These are phyloP conservation scores for Gossypium herbaceum DNA, from an alignment of 345 rosid genomes.

Conservation along the genomic window DNA sequence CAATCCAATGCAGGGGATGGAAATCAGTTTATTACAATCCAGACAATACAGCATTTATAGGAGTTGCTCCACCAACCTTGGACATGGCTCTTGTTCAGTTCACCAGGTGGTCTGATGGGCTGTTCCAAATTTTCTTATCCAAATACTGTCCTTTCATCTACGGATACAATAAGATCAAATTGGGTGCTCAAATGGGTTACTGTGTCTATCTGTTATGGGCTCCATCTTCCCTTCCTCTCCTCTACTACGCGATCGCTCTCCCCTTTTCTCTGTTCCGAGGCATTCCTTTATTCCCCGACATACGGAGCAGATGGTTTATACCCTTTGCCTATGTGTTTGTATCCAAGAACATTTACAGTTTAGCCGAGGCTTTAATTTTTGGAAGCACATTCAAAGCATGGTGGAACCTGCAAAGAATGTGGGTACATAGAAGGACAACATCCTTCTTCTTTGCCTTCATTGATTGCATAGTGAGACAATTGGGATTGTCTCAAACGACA, in stretches of 20 bases:
- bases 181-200: conserved; percentile 41
- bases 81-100: conserved; percentile 26
- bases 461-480: conserved; percentile 16
- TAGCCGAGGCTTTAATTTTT: conserved; percentile 23
- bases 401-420: conserved; percentile 43
- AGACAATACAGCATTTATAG: conserved; percentile 24
- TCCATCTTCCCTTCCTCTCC: conserved; percentile 12
- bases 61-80: conserved; percentile 40
- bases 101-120: conserved; percentile 43
- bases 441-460: conserved; percentile 30
- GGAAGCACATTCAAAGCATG: conserved; percentile 30
- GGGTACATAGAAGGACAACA: conserved; percentile 27
- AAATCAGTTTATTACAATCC: conserved; percentile 37
- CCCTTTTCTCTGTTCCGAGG: conserved; percentile 32
- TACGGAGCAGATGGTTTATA: conserved; percentile 26
- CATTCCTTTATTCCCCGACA: conserved; percentile 36
- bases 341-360: conserved; percentile 19
- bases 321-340: conserved; percentile 32
- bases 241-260: conserved; percentile 17
- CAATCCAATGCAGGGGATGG: conserved; percentile 72
- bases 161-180: conserved; percentile 49
- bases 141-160: conserved; percentile 34
- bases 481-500: conserved; percentile 31
- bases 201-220: conserved; percentile 33
- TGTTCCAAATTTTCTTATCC: conserved; percentile 39